Conservation (phyloP, 345 rosid genomes). For the Cardiospermum halicacabum region DNA sequence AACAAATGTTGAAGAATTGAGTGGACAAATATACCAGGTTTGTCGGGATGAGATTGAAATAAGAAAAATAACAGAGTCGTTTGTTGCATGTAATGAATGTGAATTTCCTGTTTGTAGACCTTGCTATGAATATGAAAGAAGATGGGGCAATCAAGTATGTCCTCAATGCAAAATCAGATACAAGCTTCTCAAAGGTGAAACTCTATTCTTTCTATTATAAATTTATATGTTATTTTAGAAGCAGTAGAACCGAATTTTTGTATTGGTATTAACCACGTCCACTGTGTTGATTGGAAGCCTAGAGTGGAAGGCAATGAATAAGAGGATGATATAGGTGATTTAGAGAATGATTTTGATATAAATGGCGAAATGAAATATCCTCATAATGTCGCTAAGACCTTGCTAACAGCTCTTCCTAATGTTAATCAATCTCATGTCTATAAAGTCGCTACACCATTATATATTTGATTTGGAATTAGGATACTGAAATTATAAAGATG, state of each 20-base stretch:
- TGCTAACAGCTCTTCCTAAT: conserved; percentile 48
- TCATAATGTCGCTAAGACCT: conserved; percentile 37
- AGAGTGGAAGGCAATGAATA: conserved; percentile 71
- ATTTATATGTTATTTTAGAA: no score
- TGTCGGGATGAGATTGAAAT: conserved; percentile 87
- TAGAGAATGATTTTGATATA: conserved; percentile 54
- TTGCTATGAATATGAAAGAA: conserved; percentile 88
- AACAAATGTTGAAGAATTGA: conserved; percentile 58
- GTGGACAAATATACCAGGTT: conserved; percentile 82
- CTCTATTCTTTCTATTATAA: neutral
- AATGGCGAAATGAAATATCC: conserved; percentile 31
- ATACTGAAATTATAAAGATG: conserved; percentile 66
- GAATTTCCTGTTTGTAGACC: conserved; percentile 92
- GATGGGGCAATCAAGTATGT: conserved; percentile 86
- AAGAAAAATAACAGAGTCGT: conserved; percentile 62
- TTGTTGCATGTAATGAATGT: conserved; percentile 97
- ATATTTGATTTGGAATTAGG: conserved; percentile 34
- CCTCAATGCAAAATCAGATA: conserved; percentile 92
- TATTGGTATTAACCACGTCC: neutral
- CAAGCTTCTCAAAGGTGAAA: conserved; percentile 71
- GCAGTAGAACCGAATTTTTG: no score
- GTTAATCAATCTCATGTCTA: conserved; percentile 27
- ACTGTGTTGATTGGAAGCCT: conserved; percentile 41
- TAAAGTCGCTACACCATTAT: conserved; percentile 26
- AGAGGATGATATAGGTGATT: conserved; percentile 62